Evolutionary conservation across 2,329 filamentous ascomycete genomes (phyloP).

Genomic region (Furcasterigmium furcatum): DNA sequence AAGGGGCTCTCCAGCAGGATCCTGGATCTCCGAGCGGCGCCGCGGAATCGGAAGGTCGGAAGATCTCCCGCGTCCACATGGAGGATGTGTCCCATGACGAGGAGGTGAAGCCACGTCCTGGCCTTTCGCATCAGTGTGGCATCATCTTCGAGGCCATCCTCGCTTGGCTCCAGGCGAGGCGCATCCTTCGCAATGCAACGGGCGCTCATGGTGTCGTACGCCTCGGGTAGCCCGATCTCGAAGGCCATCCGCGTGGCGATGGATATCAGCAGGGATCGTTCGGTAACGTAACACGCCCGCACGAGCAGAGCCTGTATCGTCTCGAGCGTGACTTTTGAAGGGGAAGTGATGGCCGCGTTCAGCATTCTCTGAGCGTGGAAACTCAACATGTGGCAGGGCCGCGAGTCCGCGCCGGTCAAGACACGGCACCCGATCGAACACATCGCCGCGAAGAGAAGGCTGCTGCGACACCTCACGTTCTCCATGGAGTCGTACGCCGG

Average conservation of each 20-base stretch:
- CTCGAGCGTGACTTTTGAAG: constrained; percentile 33
- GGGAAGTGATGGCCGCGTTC: constrained; percentile 26
- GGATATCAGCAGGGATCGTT: constrained; percentile 45
- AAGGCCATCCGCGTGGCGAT: constrained; percentile 48
- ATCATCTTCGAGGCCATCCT: constrained; percentile 14
- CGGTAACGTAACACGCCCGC: constrained; percentile 48
- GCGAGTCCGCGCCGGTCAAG: constrained; percentile 30
- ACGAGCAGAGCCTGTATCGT: constrained; percentile 49
- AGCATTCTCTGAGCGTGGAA: constrained; percentile 40
- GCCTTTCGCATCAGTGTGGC: constrained; percentile 33
- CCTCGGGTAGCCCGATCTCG: constrained; percentile 39
- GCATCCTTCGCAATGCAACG: constrained; percentile 4
- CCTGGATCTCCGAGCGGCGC: constrained; percentile 41
- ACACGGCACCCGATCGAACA: constrained; percentile 49
- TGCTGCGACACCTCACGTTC: constrained; percentile 40
- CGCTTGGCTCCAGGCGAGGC: constrained; percentile 3
- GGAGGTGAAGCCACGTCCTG: constrained; percentile 48
- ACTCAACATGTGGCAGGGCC: constrained; percentile 36
- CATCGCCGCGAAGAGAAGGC: constrained; percentile 47
- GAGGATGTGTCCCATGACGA: constrained; percentile 49
- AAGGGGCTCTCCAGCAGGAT: constrained; percentile 37
- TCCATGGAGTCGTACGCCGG: constrained; percentile 36
- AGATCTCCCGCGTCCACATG: constrained; percentile 32
- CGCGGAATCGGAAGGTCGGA: constrained; percentile 25
- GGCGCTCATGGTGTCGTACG: constrained; percentile 33